Evolutionary conservation across 1,139 yeast genomes (phyloP).

Genomic region (Suhomyces panamericanus): DNA sequence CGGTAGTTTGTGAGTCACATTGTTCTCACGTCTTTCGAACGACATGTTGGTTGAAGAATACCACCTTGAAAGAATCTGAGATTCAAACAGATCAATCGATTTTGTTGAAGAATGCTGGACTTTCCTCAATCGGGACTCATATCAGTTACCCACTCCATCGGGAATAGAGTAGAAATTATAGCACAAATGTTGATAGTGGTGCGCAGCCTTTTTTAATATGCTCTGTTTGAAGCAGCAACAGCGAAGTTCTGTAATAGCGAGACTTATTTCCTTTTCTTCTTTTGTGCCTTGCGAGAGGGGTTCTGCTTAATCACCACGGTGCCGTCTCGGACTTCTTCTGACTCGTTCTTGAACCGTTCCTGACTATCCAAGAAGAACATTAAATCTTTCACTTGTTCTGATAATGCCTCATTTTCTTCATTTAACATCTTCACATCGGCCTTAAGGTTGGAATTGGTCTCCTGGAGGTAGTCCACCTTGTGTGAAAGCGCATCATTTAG

Average conservation of each 20-base stretch:
- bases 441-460: slow-evolving; percentile 35
- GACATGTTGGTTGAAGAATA: neutral
- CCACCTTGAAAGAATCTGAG: neutral
- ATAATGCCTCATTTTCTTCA: slow-evolving; percentile 49
- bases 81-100: neutral
- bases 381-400: slow-evolving; percentile 73
- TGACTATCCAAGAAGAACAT: slow-evolving; percentile 80
- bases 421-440: slow-evolving; percentile 25
- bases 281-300: slow-evolving; percentile 19
- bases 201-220: neutral
- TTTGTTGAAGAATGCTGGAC: neutral
- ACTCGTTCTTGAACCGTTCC: slow-evolving; percentile 67
- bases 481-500: slow-evolving; percentile 57
- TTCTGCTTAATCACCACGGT: slow-evolving; percentile 50
- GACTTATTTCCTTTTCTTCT: slow-evolving; percentile 19
- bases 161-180: neutral
- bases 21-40: neutral
- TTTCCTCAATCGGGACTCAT: neutral
- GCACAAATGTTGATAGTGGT: neutral
- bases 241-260: neutral
- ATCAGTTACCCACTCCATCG: no score
- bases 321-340: slow-evolving; percentile 73
- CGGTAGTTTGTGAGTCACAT: neutral
- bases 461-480: slow-evolving; percentile 53
- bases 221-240: neutral